phyloP scores from a whole-genome alignment of 1,284 basidiomycete genomes.

The Pulchroboletus neoregius region DNA sequence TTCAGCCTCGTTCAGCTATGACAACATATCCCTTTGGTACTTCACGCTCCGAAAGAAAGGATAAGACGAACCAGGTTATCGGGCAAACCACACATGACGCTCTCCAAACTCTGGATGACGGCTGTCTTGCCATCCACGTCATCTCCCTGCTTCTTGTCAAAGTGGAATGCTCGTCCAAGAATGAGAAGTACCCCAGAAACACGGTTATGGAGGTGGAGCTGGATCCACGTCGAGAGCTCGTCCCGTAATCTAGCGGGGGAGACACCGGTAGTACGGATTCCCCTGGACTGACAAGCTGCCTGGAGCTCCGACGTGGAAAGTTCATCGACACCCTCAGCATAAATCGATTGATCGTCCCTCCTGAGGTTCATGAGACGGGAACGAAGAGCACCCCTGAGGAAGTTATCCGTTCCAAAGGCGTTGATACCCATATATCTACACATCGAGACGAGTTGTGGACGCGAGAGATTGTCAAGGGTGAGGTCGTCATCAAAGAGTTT shows the following conservation, averaged over 20 bases:
- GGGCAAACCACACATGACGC: conserved; percentile 88
- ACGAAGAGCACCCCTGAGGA: conserved; percentile 91
- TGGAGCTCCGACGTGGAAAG: conserved; percentile 90
- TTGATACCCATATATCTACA: conserved; percentile 98
- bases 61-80: conserved; percentile 78
- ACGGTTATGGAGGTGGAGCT: conserved; percentile 82
- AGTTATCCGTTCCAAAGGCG: conserved; percentile 99
- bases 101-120: conserved; percentile 81
- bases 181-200: conserved; percentile 94
- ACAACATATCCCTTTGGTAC: background rate
- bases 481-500: conserved; percentile 97
- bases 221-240: conserved; percentile 92
- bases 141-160: conserved; percentile 72
- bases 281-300: conserved; percentile 90
- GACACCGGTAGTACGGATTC: conserved; percentile 84
- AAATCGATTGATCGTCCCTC: conserved; percentile 91
- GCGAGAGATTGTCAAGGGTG: conserved; percentile 95
- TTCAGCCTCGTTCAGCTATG: conserved; percentile 91
- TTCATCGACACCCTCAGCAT: conserved; percentile 85
- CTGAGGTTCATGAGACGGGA: conserved; percentile 81
- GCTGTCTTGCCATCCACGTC: conserved; percentile 73
- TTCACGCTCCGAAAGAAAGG: background rate
- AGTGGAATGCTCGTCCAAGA: conserved; percentile 91
- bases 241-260: conserved; percentile 83
- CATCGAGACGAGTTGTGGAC: conserved; percentile 96